Percentiles rank a stretch among this genome's conserved stretches.
Evolutionary conservation across 495 filamentous ascomycete genomes (phyloP).

Genomic region (Articulospora tetracladia): DNA sequence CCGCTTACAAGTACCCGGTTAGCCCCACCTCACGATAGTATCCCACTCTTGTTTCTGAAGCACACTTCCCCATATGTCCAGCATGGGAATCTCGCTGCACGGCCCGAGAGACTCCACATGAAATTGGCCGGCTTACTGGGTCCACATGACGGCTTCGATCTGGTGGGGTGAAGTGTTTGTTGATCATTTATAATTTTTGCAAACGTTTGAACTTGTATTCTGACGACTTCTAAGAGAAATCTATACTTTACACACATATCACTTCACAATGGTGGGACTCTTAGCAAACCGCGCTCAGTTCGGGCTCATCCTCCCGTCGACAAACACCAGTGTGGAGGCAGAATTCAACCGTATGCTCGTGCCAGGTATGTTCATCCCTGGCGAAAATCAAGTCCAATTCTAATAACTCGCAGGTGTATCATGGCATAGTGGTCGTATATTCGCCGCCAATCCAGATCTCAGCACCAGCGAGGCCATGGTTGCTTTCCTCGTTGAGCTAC

Average conservation of each 20-base stretch:
- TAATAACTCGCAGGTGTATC: slow-evolving; percentile 6
- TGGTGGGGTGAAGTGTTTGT: not conserved
- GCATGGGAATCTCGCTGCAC: not conserved
- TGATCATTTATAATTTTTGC: not conserved
- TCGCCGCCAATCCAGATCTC: slow-evolving; percentile 12
- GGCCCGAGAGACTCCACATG: not conserved
- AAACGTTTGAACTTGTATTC: too few relatives aligned
- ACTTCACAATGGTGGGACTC: slow-evolving; percentile 9
- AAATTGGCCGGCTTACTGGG: not conserved
- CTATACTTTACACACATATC: not conserved
- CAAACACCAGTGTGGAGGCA: slow-evolving; percentile 13
- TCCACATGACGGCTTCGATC: too few relatives aligned
- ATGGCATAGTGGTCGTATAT: slow-evolving; percentile 14
- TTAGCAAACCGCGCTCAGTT: slow-evolving; percentile 13
- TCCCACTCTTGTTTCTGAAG: not conserved
- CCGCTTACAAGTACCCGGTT: not conserved
- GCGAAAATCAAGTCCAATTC: not conserved
- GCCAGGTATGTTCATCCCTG: not conserved
- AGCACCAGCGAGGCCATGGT: slow-evolving; percentile 4
- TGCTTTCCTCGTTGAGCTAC: slow-evolving; percentile 8
- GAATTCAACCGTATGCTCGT: slow-evolving; percentile 14
- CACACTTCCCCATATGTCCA: not conserved
- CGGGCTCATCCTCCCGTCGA: slow-evolving; percentile 13
- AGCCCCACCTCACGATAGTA: not conserved
- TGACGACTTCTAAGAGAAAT: not conserved